Evolutionary conservation across 805 yeast genomes (phyloP).

Genomic region (Cyberlindnera sargentensis): DNA sequence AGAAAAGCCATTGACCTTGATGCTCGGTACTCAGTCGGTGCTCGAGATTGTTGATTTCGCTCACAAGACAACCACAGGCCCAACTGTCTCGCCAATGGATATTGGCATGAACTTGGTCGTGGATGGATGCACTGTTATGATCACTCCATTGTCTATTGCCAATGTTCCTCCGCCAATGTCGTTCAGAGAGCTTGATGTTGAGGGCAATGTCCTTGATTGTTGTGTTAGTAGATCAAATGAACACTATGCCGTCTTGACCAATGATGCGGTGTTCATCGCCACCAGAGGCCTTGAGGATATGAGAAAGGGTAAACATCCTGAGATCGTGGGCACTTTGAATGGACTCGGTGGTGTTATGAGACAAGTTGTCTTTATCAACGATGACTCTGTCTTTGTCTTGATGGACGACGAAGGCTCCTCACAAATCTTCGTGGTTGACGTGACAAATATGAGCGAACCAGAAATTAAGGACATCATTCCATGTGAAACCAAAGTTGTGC

Average conservation of each 20-base stretch:
- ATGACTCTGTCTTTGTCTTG: conserved; percentile 49
- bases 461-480: conserved; percentile 34
- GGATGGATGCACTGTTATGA: conserved; percentile 63
- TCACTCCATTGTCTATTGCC: conserved; percentile 80
- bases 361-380: conserved; percentile 54
- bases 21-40: conserved; percentile 49
- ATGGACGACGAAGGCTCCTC: conserved; percentile 45
- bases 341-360: conserved; percentile 42
- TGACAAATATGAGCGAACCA: conserved; percentile 37
- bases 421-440: conserved; percentile 42
- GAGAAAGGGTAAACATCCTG: conserved; percentile 43
- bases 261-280: conserved; percentile 39
- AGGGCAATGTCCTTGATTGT: conserved; percentile 50
- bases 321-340: conserved; percentile 26
- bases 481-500: conserved; percentile 42
- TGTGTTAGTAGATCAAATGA: conserved; percentile 59
- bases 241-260: conserved; percentile 49
- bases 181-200: conserved; percentile 54
- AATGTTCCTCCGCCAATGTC: conserved; percentile 95
- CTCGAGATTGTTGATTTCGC: conserved; percentile 66
- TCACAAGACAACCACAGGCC: conserved; percentile 57
- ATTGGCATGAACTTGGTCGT: conserved; percentile 73
- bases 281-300: conserved; percentile 37
- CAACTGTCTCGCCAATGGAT: conserved; percentile 61
- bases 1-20: conserved; percentile 71